Conservation (phyloP, 1,139 yeast species). For the Yamadazyma siamensis region DNA sequence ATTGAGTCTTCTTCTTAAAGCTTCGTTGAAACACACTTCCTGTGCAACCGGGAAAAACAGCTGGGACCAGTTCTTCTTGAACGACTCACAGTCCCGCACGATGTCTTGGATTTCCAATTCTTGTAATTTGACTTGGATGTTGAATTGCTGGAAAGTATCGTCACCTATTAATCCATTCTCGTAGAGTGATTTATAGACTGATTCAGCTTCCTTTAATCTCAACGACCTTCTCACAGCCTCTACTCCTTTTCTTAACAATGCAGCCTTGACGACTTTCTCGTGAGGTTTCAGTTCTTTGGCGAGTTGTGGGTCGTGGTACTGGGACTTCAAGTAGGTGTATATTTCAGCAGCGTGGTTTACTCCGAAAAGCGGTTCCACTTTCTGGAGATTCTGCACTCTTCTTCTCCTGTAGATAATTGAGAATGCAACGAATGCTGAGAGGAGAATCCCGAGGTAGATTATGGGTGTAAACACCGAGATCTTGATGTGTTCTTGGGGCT, state of each 20-base stretch:
- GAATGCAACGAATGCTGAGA: conserved; percentile 71
- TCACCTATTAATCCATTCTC: conserved; percentile 92
- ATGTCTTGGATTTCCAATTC: conserved; percentile 79
- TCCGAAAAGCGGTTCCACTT: conserved; percentile 67
- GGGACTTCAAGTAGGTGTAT: conserved; percentile 56
- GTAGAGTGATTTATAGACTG: conserved; percentile 65
- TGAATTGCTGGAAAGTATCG: conserved; percentile 76
- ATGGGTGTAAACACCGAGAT: conserved; percentile 87
- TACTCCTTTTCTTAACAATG: conserved; percentile 70
- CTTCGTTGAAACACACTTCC: conserved; percentile 90
- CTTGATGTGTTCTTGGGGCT: conserved; percentile 24
- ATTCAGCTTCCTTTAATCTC: conserved; percentile 70
- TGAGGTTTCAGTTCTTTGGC: conserved; percentile 57
- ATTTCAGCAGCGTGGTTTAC: conserved; percentile 65
- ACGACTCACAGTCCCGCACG: conserved; percentile 69
- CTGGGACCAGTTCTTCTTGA: conserved; percentile 80
- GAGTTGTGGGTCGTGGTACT: conserved; percentile 36
- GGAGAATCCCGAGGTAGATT: conserved; percentile 67
- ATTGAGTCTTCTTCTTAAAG: conserved; percentile 72
- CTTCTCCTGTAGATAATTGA: conserved; percentile 67
- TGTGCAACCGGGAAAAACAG: conserved; percentile 75
- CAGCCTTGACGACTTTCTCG: conserved; percentile 81
- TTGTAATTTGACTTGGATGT: conserved; percentile 71
- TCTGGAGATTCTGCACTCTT: conserved; percentile 50
- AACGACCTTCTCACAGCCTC: conserved; percentile 69